phyloP scores from a whole-genome alignment of 768 basidiomycete species.

The Suillus subluteus region DNA sequence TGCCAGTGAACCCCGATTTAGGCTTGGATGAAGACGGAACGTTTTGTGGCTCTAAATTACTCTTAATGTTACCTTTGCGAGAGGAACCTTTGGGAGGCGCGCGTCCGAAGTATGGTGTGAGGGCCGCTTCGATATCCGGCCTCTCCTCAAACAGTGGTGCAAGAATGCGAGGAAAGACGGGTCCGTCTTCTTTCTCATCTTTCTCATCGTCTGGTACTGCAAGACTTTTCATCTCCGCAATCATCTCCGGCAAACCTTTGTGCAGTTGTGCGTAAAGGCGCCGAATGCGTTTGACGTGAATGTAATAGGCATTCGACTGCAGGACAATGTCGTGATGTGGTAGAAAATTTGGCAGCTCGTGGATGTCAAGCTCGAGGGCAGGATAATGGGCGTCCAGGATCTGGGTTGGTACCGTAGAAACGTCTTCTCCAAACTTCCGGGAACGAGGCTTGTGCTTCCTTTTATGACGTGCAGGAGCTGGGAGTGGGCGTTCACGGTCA shows the following conservation, averaged over 20 bases:
- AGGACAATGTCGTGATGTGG: neutral
- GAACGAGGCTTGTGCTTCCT: neutral
- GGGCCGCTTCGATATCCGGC: neutral
- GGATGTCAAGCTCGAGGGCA: slow-evolving; percentile 7
- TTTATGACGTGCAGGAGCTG: slow-evolving; percentile 4
- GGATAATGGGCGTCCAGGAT: slow-evolving; percentile 19
- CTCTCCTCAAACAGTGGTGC: slow-evolving; percentile 2
- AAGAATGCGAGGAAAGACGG: neutral
- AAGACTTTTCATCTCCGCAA: neutral
- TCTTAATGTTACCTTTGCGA: neutral
- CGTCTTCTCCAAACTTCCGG: slow-evolving; percentile 7
- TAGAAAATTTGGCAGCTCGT: neutral
- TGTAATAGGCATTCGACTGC: neutral
- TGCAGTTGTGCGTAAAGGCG: neutral
- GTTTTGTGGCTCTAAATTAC: neutral
- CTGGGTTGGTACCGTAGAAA: neutral
- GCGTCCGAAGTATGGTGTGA: neutral
- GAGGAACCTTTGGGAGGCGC: neutral
- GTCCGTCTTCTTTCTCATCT: neutral
- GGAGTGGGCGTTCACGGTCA: slow-evolving; percentile 8
- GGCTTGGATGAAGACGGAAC: neutral
- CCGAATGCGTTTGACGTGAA: neutral
- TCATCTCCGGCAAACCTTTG: neutral
- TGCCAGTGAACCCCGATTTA: neutral
- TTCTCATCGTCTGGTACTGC: neutral